Base-by-base conservation (phyloP, 345 rosid species). In the Geranium rotundifolium region DNA sequence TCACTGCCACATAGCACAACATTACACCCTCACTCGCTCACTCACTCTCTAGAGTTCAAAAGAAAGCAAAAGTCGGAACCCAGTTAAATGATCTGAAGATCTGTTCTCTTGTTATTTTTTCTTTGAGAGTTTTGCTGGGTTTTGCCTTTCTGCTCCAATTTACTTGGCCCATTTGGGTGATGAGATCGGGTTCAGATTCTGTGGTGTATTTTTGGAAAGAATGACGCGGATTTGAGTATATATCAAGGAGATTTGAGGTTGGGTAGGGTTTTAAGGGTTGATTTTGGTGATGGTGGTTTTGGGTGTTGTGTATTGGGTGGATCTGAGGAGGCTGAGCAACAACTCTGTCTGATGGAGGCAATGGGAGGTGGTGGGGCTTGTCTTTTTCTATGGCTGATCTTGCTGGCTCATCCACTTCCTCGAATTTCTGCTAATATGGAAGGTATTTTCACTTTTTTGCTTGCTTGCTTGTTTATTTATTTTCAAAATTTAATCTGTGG, bases 351-450 rank as follows among this genome's bases (percentile, higher is more conserved):
- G 52, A 84, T 82, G 90, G 79, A 69, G 83, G 65, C 52, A 18
- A 72, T 61, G 74, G 72, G 68, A 66, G 64, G 72, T 68, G 70
- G 71, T 73, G 64, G 72, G 70, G 70, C 72, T 73, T 71, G 81
- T 71, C 49, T 73, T 77, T 60, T 77, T 61, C 67, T 70, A 52
- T 76, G 72, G 75, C 69, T 85, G 75, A 81, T 85, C 88, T 84
- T 76, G 63, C 10, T 77, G 74, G 18, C 73, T 66, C 75, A 73
- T 74, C 77, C 88, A 19, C 69, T 79, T 30, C 79, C 84, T 79
- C 69, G 71, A 71, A 79, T 77, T 19, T 75, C 64, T 70, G 85
- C 90, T 65, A 91, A 91, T 73, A 75, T 83, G 88, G 97, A 91
- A 84, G 97, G 97, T 34, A 34, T 63, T 2, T 20, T 59, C 31